A percentile compares a stretch with the other conserved stretches of the same genome.
Conservation (phyloP, 441 rosid species). For the Sinapis alba region DNA sequence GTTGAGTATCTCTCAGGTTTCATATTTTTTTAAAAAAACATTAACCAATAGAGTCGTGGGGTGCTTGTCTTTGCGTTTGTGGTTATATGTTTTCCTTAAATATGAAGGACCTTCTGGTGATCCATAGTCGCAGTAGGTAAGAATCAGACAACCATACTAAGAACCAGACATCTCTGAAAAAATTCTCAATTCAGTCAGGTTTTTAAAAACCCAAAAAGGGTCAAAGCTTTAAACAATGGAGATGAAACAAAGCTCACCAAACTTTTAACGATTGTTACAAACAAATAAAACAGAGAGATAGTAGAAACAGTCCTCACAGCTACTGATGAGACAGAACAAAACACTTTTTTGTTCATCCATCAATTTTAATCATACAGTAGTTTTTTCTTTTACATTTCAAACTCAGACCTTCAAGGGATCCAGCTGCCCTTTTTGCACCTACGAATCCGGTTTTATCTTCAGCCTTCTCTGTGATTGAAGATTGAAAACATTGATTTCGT, state of each 20-base stretch:
- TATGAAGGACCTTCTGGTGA: no score
- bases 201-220: constrained; percentile 21
- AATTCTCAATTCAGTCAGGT: no score
- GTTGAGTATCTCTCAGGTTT: neutral
- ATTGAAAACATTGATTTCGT: constrained; percentile 1
- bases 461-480: constrained; percentile 1
- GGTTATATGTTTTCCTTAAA: no score
- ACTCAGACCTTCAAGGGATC: constrained; percentile 20
- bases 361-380: no score
- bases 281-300: constrained; percentile 26
- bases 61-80: neutral
- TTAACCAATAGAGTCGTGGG: neutral
- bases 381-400: constrained; percentile 16
- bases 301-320: constrained; percentile 4
- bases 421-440: constrained; percentile 1
- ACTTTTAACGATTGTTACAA: constrained; percentile 29
- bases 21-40: neutral
- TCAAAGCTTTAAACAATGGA: constrained; percentile 21
- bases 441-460: neutral
- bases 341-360: no score
- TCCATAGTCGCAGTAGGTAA: no score
- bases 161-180: no score
- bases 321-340: constrained; percentile 30
- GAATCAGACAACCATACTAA: no score
- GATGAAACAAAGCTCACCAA: constrained; percentile 34